These are phyloP conservation scores for Ceratocystis albifundus DNA, from an alignment of 2,329 filamentous ascomycete species.

Conservation along the genomic window DNA sequence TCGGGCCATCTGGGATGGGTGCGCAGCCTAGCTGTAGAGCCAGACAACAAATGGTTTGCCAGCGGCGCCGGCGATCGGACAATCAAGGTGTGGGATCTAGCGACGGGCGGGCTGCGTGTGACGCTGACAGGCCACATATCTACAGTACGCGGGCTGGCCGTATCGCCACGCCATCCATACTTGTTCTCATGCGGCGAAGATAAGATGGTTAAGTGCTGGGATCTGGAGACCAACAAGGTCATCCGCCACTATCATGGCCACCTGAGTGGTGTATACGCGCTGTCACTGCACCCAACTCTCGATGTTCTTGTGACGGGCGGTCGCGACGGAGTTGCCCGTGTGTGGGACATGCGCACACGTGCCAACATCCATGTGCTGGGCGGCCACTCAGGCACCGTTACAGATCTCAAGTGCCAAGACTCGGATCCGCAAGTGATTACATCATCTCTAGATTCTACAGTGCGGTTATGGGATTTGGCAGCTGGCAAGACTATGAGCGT, in stretches of 20 bases:
- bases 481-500: slow-evolving; percentile 95
- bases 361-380: slow-evolving; percentile 89
- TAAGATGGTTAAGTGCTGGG: slow-evolving; percentile 99
- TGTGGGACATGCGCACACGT: slow-evolving; percentile 97
- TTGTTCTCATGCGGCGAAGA: slow-evolving; percentile 97
- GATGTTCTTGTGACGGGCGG: slow-evolving; percentile 93
- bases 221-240: slow-evolving; percentile 98
- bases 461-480: slow-evolving; percentile 88
- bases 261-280: slow-evolving; percentile 85
- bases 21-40: slow-evolving; percentile 76
- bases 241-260: slow-evolving; percentile 97
- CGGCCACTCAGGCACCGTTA: slow-evolving; percentile 83
- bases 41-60: slow-evolving; percentile 95
- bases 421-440: slow-evolving; percentile 93
- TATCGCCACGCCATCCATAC: slow-evolving; percentile 88
- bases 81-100: slow-evolving; percentile 98
- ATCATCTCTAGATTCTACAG: slow-evolving; percentile 81
- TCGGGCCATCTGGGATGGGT: slow-evolving; percentile 97
- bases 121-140: slow-evolving; percentile 92
- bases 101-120: slow-evolving; percentile 68
- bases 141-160: slow-evolving; percentile 80
- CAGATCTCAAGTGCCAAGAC: slow-evolving; percentile 84
- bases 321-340: slow-evolving; percentile 82
- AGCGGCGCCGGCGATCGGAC: slow-evolving; percentile 90
- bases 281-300: slow-evolving; percentile 84